Evolutionary conservation across 108 stramenopile species (phyloP), one percentile per base, ranked within the genome.

Genomic region (Chaetoceros muelleri): DNA sequence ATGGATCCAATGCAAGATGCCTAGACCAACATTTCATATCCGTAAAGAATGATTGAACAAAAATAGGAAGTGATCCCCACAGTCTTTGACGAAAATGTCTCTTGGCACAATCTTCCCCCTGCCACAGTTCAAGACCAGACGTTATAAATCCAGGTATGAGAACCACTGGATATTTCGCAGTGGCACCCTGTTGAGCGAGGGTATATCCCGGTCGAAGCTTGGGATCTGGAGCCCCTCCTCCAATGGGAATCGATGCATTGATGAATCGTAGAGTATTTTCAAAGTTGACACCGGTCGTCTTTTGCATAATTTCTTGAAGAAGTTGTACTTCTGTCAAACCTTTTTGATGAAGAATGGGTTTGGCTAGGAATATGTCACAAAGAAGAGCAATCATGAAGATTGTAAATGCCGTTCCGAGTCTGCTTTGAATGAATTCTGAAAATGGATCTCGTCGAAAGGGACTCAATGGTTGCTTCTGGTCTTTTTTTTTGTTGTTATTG

Each of bases 111-210:
- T 70, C 76, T 20, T 75, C 71, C 26, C 90, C 90, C 62, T 83
- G 63, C 94, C 94, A 95, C 2, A 95, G 69, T 57, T 95, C 94
- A 31, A 95, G 67, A 1, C 86, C 94, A 24, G 84, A 76, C 16
- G 90, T 87, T 16, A 90, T 71, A 58, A 95, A 90, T 0, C 94
- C 94, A 1, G 94, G 94, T 17, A 95, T 62, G 63, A 95, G 75
- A 7, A 95, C 78, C 10, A 95, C 65, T 0, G 90, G 88, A 58
- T 90, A 76, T 20, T 90, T 83, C 7, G 68, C 84, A 49, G 52
- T 57, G 0, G 88, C 86, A 27, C 78, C 81, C 29, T 76, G 46
- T 51, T 75, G 61, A 48, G 80, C 69, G 2, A 81, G 44, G 28
- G 66, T 71, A 62, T 53, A 74, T 16, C 80, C 80, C 0, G 80